Evolutionary conservation across 768 basidiomycete genomes (phyloP).

Genomic region (Multifurca ochricompacta): DNA sequence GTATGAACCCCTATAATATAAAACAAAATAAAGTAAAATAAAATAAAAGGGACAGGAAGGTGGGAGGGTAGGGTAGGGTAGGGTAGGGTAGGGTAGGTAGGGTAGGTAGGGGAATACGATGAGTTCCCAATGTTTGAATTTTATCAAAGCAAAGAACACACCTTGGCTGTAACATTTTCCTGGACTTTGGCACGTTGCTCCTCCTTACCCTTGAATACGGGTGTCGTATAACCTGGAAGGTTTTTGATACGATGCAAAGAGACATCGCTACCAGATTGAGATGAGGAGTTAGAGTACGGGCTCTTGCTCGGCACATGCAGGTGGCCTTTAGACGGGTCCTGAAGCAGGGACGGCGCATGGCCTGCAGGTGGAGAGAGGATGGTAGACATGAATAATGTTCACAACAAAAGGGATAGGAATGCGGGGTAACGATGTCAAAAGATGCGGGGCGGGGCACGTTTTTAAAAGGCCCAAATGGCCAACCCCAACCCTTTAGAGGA

Average conservation of each 20-base stretch:
- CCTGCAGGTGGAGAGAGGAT: neutral
- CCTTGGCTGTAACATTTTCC: conserved; percentile 68
- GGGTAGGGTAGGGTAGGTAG: too few relatives aligned
- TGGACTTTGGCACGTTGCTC: conserved; percentile 80
- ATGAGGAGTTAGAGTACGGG: conserved; percentile 8
- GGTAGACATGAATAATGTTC: neutral
- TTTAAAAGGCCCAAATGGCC: too few relatives aligned
- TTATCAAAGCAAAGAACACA: conserved; percentile 26
- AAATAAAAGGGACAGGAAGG: too few relatives aligned
- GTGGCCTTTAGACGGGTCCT: conserved; percentile 16
- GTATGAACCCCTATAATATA: conserved; percentile 75
- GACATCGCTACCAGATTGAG: conserved; percentile 9
- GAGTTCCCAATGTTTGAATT: neutral
- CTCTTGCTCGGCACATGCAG: conserved; percentile 1
- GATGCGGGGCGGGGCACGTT: neutral
- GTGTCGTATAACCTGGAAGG: conserved; percentile 82
- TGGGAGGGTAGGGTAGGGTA: too few relatives aligned
- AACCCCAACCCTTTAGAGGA: too few relatives aligned
- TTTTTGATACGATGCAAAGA: conserved; percentile 62
- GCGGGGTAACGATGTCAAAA: neutral
- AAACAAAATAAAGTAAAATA: neutral
- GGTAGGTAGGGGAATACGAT: too few relatives aligned
- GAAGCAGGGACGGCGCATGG: conserved; percentile 2
- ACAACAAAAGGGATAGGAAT: neutral
- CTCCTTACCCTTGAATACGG: conserved; percentile 86